Percentiles rank a stretch among this genome's conserved stretches.
Conservation (phyloP, 2,329 filamentous ascomycete genomes). For the Claviceps monticola region DNA sequence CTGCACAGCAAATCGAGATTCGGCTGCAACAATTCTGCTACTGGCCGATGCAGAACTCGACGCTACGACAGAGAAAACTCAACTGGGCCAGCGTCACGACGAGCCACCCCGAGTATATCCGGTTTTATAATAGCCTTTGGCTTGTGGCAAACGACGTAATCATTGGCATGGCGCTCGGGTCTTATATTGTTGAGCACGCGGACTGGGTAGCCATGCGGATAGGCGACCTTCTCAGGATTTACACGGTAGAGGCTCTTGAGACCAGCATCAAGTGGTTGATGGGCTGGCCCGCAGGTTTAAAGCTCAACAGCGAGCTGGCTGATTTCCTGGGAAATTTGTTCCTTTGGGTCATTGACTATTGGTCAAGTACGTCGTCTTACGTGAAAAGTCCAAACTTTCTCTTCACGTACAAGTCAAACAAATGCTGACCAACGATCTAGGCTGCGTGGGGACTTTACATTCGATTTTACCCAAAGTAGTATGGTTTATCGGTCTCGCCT, state of each 20-base stretch:
- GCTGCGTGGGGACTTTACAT: constrained; percentile 61
- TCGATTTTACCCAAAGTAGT: constrained; percentile 77
- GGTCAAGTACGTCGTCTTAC: constrained; percentile 54
- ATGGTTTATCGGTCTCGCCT: constrained; percentile 85
- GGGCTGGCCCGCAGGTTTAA: constrained; percentile 88
- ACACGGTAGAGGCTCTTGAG: constrained; percentile 79
- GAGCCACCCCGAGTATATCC: constrained; percentile 93
- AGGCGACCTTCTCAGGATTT: constrained; percentile 58
- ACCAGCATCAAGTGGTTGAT: constrained; percentile 90
- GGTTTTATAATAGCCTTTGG: constrained; percentile 98
- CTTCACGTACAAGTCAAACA: constrained; percentile 6
- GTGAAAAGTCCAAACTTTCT: not conserved
- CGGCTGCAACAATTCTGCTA: constrained; percentile 96
- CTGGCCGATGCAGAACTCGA: constrained; percentile 94
- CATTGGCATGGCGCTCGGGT: constrained; percentile 90
- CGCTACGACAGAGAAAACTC: constrained; percentile 72
- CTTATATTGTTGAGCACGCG: constrained; percentile 93
- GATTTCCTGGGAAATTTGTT: constrained; percentile 92
- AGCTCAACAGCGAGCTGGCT: constrained; percentile 86
- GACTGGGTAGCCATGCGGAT: constrained; percentile 71
- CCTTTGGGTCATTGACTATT: constrained; percentile 97
- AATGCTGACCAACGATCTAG: constrained; percentile 26
- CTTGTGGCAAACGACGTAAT: constrained; percentile 97
- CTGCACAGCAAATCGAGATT: constrained; percentile 94
- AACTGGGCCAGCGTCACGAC: constrained; percentile 95